Evolutionary conservation across 78 protist species (phyloP).

Genomic region (Speleostelium caveatum): DNA sequence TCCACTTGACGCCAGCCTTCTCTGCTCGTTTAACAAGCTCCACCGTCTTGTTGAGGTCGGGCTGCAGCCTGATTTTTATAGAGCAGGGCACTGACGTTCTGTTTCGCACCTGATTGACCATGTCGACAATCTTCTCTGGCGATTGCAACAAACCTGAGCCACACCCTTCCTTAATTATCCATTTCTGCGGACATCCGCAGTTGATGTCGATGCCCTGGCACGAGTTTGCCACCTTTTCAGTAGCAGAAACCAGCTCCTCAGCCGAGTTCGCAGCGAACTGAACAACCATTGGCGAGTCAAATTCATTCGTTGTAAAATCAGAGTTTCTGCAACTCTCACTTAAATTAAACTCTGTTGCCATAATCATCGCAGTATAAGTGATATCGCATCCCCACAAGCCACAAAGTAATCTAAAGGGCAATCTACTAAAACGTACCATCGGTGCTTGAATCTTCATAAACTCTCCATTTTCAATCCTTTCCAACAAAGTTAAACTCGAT

Average conservation of each 20-base stretch:
- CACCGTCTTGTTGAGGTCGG: conserved; percentile 72
- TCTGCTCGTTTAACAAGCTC: conserved; percentile 82
- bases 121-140: conserved; percentile 82
- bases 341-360: conserved; percentile 64
- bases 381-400: conserved; percentile 83
- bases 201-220: conserved; percentile 88
- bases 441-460: conserved; percentile 85
- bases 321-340: conserved; percentile 68
- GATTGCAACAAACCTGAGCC: conserved; percentile 71
- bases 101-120: conserved; percentile 69
- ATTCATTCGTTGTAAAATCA: conserved; percentile 72
- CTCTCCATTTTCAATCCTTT: conserved; percentile 57
- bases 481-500: conserved; percentile 21
- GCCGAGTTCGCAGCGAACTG: conserved; percentile 89
- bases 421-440: conserved; percentile 86
- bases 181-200: conserved; percentile 95
- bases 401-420: conserved; percentile 53
- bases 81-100: conserved; percentile 59
- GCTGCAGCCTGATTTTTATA: conserved; percentile 85
- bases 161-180: conserved; percentile 88
- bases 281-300: conserved; percentile 83
- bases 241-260: conserved; percentile 75
- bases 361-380: conserved; percentile 88
- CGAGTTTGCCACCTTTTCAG: conserved; percentile 61
- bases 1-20: conserved; percentile 84